Conservation (phyloP, 352 stramenopile genomes). For the Phytopythium oedochilum region DNA sequence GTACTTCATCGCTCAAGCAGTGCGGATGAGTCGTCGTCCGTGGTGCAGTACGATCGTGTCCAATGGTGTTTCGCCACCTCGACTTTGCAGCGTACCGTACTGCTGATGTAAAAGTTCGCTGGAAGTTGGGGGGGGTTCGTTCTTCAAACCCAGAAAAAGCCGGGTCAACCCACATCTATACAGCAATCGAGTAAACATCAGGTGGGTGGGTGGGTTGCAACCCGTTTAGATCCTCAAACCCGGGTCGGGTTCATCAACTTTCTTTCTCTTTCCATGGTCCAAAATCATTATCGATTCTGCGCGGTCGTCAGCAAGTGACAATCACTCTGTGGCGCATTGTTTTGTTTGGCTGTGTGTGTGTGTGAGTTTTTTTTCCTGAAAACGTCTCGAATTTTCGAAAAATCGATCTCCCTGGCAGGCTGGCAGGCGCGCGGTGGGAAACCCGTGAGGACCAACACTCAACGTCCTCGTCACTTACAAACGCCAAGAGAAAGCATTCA, state of each 20-base stretch:
- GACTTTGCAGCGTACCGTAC: too few species aligned
- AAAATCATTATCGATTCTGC: neutral
- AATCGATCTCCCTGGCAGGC: neutral
- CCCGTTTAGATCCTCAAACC: too few species aligned
- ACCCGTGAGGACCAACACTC: neutral
- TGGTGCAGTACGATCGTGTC: too few species aligned
- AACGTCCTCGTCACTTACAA: neutral
- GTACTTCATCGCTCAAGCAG: too few species aligned
- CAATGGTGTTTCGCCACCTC: neutral
- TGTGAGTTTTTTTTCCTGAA: neutral
- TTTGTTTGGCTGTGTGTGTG: too few species aligned
- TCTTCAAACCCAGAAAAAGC: neutral
- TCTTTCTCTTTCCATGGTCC: too few species aligned
- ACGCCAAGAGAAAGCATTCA: neutral
- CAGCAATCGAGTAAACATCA: too few species aligned
- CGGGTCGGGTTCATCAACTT: neutral
- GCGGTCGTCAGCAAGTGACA: neutral
- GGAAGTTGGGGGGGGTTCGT: too few species aligned
- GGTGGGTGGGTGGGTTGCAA: too few species aligned
- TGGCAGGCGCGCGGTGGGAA: neutral
- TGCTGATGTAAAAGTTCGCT: neutral
- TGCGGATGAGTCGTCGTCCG: too few species aligned
- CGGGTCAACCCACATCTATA: too few species aligned
- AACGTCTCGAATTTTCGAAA: conserved; percentile 6
- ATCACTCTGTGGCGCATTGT: neutral